Evolutionary conservation across 1,284 basidiomycete genomes (phyloP).

Genomic region (Neolentinus lepideus): DNA sequence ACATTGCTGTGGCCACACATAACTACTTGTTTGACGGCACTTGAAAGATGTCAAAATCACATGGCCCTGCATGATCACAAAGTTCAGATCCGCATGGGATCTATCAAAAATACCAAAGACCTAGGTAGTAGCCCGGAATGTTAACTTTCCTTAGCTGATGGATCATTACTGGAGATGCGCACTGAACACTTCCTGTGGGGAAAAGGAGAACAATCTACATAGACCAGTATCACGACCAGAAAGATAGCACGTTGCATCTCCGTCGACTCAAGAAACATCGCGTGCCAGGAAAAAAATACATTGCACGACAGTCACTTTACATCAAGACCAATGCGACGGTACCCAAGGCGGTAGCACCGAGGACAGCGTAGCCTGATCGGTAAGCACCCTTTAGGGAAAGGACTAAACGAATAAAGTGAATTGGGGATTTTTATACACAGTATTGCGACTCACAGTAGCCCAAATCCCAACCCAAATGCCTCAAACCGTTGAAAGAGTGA

Average conservation of each 20-base stretch:
- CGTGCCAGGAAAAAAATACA: neutral
- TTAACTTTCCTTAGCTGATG: too few relatives aligned
- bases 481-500: slow-evolving; percentile 87
- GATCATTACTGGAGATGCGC: neutral
- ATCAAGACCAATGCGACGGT: slow-evolving; percentile 61
- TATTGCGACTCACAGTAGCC: slow-evolving; percentile 68
- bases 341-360: slow-evolving; percentile 74
- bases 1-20: too few relatives aligned
- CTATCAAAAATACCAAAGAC: too few relatives aligned
- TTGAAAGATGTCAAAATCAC: too few relatives aligned
- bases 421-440: slow-evolving; percentile 4
- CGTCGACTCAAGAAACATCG: neutral
- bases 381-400: slow-evolving; percentile 77
- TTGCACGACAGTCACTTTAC: slow-evolving; percentile 17
- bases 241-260: neutral
- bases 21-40: too few relatives aligned
- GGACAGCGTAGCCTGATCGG: slow-evolving; percentile 72
- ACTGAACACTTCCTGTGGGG: too few relatives aligned
- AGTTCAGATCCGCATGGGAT: too few relatives aligned
- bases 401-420: slow-evolving; percentile 38
- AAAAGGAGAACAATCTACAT: too few relatives aligned
- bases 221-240: neutral
- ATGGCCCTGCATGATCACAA: too few relatives aligned
- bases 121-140: too few relatives aligned
- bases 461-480: slow-evolving; percentile 90